A percentile compares a stretch with the other conserved stretches of the same genome.
These are phyloP conservation scores for Chaetomiaceae sp. DNA, from an alignment of 2,329 filamentous ascomycete species.

Conservation along the genomic window DNA sequence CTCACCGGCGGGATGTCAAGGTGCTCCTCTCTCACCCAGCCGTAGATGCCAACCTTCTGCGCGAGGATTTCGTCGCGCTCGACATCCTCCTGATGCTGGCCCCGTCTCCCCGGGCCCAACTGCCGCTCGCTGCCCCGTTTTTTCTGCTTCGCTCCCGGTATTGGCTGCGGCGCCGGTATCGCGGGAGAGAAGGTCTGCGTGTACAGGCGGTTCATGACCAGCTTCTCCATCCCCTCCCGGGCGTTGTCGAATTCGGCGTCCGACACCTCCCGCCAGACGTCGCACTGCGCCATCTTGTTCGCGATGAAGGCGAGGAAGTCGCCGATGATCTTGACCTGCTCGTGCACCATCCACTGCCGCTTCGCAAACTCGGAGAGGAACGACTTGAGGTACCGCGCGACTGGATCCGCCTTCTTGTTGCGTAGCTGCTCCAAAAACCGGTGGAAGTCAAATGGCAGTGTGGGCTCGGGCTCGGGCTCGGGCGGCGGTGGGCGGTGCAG, in stretches of 20 bases:
- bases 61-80: conserved; percentile 93
- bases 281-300: conserved; percentile 96
- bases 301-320: conserved; percentile 96
- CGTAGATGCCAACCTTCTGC: conserved; percentile 95
- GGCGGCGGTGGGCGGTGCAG: conserved; percentile 62
- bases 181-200: conserved; percentile 93
- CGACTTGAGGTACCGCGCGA: conserved; percentile 90
- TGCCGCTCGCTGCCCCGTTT: conserved; percentile 61
- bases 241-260: conserved; percentile 98
- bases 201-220: conserved; percentile 97
- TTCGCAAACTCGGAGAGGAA: conserved; percentile 94
- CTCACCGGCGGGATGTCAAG: conserved; percentile 82
- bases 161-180: conserved; percentile 73
- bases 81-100: conserved; percentile 96
- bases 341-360: conserved; percentile 98
- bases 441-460: conserved; percentile 93
- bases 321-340: conserved; percentile 97
- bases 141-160: conserved; percentile 62
- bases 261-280: conserved; percentile 92
- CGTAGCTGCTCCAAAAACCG: conserved; percentile 92
- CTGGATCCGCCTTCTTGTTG: conserved; percentile 95
- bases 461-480: conserved; percentile 71
- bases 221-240: conserved; percentile 96
- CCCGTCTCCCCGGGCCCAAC: conserved; percentile 75
- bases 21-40: conserved; percentile 89